A percentile compares a stretch with the other conserved stretches of the same genome.
phyloP scores from a whole-genome alignment of 345 rosid species.

The Arabis hirsuta region DNA sequence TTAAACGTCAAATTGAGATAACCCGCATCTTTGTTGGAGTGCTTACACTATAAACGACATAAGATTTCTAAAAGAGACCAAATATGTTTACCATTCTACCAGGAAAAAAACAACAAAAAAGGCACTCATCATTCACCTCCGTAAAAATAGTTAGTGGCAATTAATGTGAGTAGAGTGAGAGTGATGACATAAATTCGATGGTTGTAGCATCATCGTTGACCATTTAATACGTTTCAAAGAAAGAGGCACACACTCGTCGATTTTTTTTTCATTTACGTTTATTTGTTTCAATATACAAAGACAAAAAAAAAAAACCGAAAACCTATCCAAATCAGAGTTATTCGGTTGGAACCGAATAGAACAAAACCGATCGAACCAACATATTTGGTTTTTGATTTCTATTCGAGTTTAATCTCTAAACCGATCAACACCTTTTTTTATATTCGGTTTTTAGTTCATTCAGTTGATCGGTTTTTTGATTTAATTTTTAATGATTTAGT shows the following conservation, averaged over 20 bases:
- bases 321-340: too few relatives aligned
- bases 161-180: too few relatives aligned
- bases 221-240: slow-evolving; percentile 1
- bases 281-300: not conserved
- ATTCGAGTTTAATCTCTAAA: too few relatives aligned
- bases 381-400: too few relatives aligned
- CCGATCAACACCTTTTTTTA: too few relatives aligned
- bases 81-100: not conserved
- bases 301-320: not conserved
- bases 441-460: too few relatives aligned
- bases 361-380: too few relatives aligned
- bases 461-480: too few relatives aligned
- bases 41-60: not conserved
- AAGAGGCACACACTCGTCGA: slow-evolving; percentile 5
- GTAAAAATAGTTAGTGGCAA: not conserved
- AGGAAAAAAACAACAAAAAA: not conserved
- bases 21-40: not conserved
- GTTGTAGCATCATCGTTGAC: slow-evolving; percentile 3
- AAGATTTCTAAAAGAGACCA: slow-evolving; percentile 7
- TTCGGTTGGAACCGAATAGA: too few relatives aligned
- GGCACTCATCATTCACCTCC: slow-evolving; percentile 17
- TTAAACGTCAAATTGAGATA: not conserved
- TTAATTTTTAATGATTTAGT: too few relatives aligned
- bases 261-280: not conserved
- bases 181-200: not conserved